phyloP scores from a whole-genome alignment of 2,329 filamentous ascomycete species.

The Diaporthe sp. region DNA sequence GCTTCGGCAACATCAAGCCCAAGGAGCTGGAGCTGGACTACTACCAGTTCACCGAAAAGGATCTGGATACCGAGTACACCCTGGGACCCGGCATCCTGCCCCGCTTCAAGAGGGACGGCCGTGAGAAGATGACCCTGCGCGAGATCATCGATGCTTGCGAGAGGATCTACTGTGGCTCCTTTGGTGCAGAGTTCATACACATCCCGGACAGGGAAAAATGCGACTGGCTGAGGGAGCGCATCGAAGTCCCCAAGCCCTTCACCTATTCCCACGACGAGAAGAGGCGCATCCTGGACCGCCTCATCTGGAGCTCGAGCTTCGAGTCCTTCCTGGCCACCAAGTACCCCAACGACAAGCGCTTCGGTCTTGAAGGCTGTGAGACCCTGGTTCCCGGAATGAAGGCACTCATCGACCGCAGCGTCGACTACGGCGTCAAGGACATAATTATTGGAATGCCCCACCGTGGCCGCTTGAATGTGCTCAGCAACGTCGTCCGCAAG shows the following conservation, averaged over 20 bases:
- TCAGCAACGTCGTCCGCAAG: slow-evolving; percentile 98
- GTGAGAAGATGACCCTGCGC: slow-evolving; percentile 95
- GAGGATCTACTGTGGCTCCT: slow-evolving; percentile 96
- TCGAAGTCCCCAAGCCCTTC: slow-evolving; percentile 95
- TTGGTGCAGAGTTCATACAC: slow-evolving; percentile 98
- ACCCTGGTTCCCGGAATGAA: slow-evolving; percentile 99
- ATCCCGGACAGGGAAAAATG: slow-evolving; percentile 98
- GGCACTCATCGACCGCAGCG: slow-evolving; percentile 96
- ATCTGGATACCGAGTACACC: slow-evolving; percentile 91
- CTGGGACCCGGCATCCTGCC: slow-evolving; percentile 96
- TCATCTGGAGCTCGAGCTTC: slow-evolving; percentile 99
- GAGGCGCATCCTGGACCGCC: slow-evolving; percentile 93
- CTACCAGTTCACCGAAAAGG: slow-evolving; percentile 95
- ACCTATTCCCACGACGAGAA: slow-evolving; percentile 99
- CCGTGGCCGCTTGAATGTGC: slow-evolving; percentile 96
- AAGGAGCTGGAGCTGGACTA: slow-evolving; percentile 94
- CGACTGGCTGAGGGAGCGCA: slow-evolving; percentile 96
- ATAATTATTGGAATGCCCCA: slow-evolving; percentile 99
- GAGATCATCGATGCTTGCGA: slow-evolving; percentile 96
- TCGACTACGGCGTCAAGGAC: slow-evolving; percentile 98
- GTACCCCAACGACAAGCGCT: slow-evolving; percentile 99
- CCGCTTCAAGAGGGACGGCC: slow-evolving; percentile 88
- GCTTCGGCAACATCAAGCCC: slow-evolving; percentile 88
- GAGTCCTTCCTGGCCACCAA: slow-evolving; percentile 96
- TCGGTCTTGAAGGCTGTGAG: slow-evolving; percentile 97